phyloP scores from a whole-genome alignment of 352 stramenopile genomes.

The Phytophthora pistaciae region DNA sequence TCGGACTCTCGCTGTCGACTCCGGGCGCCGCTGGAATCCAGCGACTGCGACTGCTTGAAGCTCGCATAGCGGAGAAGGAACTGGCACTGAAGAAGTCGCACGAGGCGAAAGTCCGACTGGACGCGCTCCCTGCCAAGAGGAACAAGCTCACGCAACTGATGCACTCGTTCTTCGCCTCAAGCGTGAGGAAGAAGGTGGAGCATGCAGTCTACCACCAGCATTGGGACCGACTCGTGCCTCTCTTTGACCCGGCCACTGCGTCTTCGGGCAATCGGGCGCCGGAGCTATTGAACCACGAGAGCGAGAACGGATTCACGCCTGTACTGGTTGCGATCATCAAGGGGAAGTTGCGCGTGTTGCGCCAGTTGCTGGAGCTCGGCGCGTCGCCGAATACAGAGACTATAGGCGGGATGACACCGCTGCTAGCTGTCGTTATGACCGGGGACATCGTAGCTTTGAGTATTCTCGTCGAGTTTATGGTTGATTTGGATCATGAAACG shows the following conservation, averaged over 20 bases:
- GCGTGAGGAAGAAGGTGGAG: conserved; percentile 56
- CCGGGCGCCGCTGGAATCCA: conserved; percentile 34
- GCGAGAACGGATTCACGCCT: conserved; percentile 62
- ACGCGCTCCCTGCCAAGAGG: conserved; percentile 51
- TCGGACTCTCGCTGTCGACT: conserved; percentile 49
- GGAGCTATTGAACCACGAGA: conserved; percentile 59
- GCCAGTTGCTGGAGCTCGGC: conserved; percentile 59
- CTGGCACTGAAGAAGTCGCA: conserved; percentile 24
- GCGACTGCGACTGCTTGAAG: conserved; percentile 44
- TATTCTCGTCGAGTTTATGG: conserved; percentile 61
- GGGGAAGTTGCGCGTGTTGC: conserved; percentile 41
- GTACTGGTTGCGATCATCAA: conserved; percentile 57
- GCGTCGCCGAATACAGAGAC: conserved; percentile 58
- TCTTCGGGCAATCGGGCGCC: conserved; percentile 19
- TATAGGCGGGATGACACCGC: conserved; percentile 51
- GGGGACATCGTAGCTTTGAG: conserved; percentile 54
- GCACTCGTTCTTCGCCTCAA: conserved; percentile 39
- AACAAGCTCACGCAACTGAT: conserved; percentile 42
- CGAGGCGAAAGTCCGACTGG: conserved; percentile 47
- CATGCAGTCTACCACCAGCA: conserved; percentile 45
- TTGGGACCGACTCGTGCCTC: conserved; percentile 47
- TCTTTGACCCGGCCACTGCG: conserved; percentile 41
- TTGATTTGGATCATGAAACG: conserved; percentile 47
- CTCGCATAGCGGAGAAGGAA: conserved; percentile 49
- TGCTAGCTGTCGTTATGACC: conserved; percentile 56